These are phyloP conservation scores for Solanum phureja DNA, from an alignment of 257 asterid genomes.

Conservation along the genomic window DNA sequence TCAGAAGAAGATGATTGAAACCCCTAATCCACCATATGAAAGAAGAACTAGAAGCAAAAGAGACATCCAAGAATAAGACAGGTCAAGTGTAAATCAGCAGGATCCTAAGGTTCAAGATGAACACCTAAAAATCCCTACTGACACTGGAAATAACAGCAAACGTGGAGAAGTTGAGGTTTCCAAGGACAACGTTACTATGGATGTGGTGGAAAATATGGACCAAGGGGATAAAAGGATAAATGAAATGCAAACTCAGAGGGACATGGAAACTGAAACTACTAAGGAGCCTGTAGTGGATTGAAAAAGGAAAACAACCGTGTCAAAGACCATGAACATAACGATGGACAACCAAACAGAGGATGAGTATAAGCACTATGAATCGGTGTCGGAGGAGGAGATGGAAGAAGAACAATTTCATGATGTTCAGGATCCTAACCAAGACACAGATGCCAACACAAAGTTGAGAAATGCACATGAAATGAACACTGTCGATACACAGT, in stretches of 20 bases:
- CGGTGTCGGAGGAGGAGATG: neutral
- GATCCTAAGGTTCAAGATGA: neutral
- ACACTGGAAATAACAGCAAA: too few relatives aligned
- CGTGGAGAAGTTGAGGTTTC: neutral
- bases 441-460: neutral
- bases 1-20: too few relatives aligned
- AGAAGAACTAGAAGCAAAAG: neutral
- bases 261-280: too few relatives aligned
- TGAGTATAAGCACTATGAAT: neutral
- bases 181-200: neutral
- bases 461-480: neutral
- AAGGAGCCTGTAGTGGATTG: fast-evolving
- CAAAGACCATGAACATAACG: neutral
- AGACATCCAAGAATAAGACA: too few relatives aligned
- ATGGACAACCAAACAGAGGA: fast-evolving
- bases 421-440: neutral
- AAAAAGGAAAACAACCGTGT: fast-evolving
- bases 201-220: neutral
- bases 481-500: too few relatives aligned
- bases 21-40: neutral
- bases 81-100: neutral
- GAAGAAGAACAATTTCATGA: neutral
- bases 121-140: neutral
- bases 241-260: too few relatives aligned
- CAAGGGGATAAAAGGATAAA: neutral